phyloP scores from a whole-genome alignment of 2,329 filamentous ascomycete genomes.

The Clonostachys solani region DNA sequence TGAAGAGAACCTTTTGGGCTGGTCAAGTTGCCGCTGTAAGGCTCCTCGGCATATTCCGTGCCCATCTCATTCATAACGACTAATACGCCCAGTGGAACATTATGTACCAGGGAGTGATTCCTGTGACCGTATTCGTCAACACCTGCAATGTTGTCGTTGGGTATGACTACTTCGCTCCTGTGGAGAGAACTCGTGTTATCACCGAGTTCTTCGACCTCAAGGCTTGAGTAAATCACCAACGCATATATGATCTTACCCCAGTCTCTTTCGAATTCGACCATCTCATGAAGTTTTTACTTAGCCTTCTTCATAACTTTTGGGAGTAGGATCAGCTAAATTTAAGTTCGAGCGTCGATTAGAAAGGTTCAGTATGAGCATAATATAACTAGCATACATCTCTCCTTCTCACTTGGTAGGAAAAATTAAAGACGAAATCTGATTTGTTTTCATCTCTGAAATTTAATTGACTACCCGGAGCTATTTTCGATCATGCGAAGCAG shows the following conservation, averaged over 20 bases:
- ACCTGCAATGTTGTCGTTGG: conserved; percentile 24
- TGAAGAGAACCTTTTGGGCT: conserved; percentile 8
- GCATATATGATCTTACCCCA: background rate
- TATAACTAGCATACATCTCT: too few relatives aligned
- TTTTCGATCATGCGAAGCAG: too few relatives aligned
- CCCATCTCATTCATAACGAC: background rate
- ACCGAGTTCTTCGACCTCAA: conserved; percentile 23
- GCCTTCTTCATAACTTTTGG: conserved; percentile 7
- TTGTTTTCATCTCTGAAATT: too few relatives aligned
- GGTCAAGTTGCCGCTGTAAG: conserved; percentile 16
- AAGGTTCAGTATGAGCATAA: too few relatives aligned
- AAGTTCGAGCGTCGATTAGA: too few relatives aligned
- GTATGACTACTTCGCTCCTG: conserved; percentile 25
- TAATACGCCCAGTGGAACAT: conserved; percentile 21
- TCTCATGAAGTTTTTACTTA: background rate
- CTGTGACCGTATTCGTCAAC: conserved; percentile 26
- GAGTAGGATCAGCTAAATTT: too few relatives aligned
- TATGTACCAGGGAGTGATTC: conserved; percentile 25
- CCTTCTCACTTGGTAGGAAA: too few relatives aligned
- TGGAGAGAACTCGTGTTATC: conserved; percentile 16
- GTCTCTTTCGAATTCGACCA: background rate
- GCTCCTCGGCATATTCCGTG: background rate
- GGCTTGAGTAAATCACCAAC: background rate
- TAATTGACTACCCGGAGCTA: too few relatives aligned
- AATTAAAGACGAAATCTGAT: too few relatives aligned